Percentiles rank a stretch among this genome's conserved stretches.
Evolutionary conservation across 2,329 filamentous ascomycete species (phyloP).

Genomic region (Epichloe gansuensis): DNA sequence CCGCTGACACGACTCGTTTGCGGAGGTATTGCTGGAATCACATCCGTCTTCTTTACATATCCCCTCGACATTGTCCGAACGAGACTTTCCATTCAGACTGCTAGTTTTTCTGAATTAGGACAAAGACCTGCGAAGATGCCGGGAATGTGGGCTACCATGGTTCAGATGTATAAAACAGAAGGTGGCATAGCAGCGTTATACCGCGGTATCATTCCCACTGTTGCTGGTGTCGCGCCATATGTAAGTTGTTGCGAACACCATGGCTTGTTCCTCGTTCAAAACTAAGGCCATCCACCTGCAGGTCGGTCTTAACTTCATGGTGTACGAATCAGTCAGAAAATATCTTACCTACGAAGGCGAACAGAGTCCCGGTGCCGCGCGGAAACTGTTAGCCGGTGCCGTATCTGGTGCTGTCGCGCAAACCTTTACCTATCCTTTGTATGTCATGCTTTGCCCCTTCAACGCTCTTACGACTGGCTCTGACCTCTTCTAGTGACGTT

Average conservation of each 20-base stretch:
- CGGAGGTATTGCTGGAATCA: conserved; percentile 85
- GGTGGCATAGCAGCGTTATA: conserved; percentile 81
- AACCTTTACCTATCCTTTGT: conserved; percentile 98
- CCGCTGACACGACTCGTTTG: conserved; percentile 72
- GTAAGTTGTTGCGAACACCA: conserved; percentile 31
- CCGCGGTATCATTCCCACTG: conserved; percentile 83
- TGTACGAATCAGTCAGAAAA: conserved; percentile 79
- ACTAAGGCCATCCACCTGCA: conserved; percentile 23
- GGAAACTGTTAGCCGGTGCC: conserved; percentile 82
- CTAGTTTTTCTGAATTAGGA: conserved; percentile 76
- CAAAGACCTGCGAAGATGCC: conserved; percentile 56
- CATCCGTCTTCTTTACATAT: conserved; percentile 89
- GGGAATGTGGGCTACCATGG: conserved; percentile 83
- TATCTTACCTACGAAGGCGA: conserved; percentile 81
- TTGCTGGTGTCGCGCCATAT: conserved; percentile 92
- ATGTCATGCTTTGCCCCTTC: conserved; percentile 26
- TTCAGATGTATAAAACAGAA: conserved; percentile 79
- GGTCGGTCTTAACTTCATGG: conserved; percentile 98
- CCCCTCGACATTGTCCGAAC: conserved; percentile 96
- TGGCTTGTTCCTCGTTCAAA: not conserved
- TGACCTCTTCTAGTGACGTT: conserved; percentile 53
- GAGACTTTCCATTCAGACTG: conserved; percentile 89
- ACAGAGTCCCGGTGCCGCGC: conserved; percentile 62
- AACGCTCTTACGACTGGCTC: conserved; percentile 7
- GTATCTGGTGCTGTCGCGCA: conserved; percentile 94